Evolutionary conservation across 2,329 filamentous ascomycete genomes (phyloP), one percentile per base, ranked within the genome.

Genomic region (Xylaria multiplex): DNA sequence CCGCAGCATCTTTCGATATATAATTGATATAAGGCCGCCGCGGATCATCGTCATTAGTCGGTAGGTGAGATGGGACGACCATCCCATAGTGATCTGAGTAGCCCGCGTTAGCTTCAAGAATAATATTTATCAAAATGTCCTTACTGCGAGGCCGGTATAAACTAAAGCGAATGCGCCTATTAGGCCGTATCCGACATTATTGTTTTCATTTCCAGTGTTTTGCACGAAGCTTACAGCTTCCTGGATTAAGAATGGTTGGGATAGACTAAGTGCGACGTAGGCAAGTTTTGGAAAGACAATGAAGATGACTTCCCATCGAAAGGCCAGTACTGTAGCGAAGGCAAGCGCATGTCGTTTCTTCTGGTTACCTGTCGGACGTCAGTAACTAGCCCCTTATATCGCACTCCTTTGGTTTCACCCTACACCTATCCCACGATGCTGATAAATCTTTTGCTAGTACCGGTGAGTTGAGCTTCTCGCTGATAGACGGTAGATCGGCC

Each of bases 41-140:
- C 61, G 61, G 13, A 67, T 64, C 65, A 60, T 65, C 1, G 57
- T 45, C 55, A 65, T 61, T 9, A 67, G 27, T 49, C 61, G 52
- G 53, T 64, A 64, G 6, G 65, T 67, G 11, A 64, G 61, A 32
- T 67, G 61, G 1, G 65, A 67, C 9, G 65, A 57, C 60, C 60
- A 66, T 6, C 64, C 60, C 40, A 60, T 46, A 16, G 65, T 53
- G 13, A 64, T 22, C 65, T 64, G 19, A 37, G 22, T 8, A 16
- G 7, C 22, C 27, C 3, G n/a, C 5, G 9, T 58, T n/a, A 62
- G 37, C 42, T 14, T 16, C 22, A 1, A 2, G 2, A 9, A 40
- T 22, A 6, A 14, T 9, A 13, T n/a, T 13, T 3, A 16, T 11
- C 3, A 48, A 2, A 9, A 9, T 32, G 3, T 30, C 55, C 65